Conservation (phyloP, 2,329 filamentous ascomycete genomes). For the Colletotrichum orbiculare region DNA sequence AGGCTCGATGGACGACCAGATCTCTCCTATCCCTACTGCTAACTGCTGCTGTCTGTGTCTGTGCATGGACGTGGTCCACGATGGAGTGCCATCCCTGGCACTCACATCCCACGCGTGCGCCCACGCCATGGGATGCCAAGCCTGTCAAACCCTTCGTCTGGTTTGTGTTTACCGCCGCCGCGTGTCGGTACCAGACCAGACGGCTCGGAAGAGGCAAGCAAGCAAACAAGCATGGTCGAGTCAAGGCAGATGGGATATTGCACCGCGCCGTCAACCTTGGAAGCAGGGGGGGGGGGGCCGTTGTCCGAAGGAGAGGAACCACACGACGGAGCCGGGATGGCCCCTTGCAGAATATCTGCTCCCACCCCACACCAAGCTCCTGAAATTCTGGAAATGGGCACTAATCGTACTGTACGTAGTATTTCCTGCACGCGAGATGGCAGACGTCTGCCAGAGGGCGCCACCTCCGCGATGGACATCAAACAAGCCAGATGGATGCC, state of each 20-base stretch:
- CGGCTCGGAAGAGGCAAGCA: too few species aligned
- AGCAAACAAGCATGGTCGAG: background rate
- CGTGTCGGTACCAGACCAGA: too few species aligned
- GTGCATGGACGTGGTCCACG: background rate
- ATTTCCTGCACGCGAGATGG: background rate
- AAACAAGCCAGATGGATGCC: constrained; percentile 9
- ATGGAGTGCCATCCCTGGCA: too few species aligned
- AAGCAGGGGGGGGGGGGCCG: too few species aligned
- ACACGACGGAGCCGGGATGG: constrained; percentile 1
- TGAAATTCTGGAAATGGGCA: constrained; percentile 21
- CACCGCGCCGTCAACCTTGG: too few species aligned
- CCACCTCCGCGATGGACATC: constrained; percentile 27
- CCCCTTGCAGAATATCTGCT: background rate
- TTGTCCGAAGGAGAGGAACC: background rate
- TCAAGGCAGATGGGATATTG: too few species aligned
- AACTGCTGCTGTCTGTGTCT: background rate
- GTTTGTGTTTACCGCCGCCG: constrained; percentile 1
- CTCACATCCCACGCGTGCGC: too few species aligned
- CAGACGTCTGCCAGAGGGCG: background rate
- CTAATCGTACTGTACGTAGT: background rate
- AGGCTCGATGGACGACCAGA: constrained; percentile 13
- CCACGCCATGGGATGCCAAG: too few species aligned
- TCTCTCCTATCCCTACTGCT: background rate
- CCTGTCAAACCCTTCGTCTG: too few species aligned
- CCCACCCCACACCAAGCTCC: constrained; percentile 22